These are phyloP conservation scores for Leishmania braziliensis DNA, from an alignment of 208 protist species.

Conservation along the genomic window DNA sequence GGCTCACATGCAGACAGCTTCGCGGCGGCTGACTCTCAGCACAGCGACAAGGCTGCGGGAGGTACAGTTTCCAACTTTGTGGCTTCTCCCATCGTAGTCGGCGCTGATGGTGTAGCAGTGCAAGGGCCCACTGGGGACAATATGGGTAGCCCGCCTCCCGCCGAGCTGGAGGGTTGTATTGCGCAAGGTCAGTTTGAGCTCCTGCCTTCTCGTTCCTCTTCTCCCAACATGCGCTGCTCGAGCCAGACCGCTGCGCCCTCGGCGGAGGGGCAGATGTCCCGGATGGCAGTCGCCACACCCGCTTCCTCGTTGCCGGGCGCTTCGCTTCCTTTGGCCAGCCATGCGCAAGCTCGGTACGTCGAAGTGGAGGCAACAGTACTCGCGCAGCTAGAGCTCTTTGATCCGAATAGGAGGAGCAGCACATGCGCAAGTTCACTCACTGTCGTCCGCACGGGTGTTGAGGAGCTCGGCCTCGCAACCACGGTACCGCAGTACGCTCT, in stretches of 20 bases:
- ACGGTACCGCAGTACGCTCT: conserved; percentile 26
- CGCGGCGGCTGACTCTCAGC: neutral
- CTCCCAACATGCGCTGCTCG: neutral
- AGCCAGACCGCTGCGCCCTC: neutral
- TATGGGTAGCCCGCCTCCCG: neutral
- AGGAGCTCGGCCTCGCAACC: conserved; percentile 39
- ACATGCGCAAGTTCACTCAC: conserved; percentile 13
- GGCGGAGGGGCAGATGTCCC: no score
- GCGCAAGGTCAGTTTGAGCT: conserved; percentile 34
- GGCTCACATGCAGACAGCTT: neutral
- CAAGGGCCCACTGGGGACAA: neutral
- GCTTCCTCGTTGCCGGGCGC: neutral
- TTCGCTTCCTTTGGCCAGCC: neutral
- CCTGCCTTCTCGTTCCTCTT: conserved; percentile 10
- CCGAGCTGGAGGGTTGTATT: conserved; percentile 12
- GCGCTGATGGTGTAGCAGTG: neutral
- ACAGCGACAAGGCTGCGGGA: neutral
- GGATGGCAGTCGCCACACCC: neutral
- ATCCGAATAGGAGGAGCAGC: neutral
- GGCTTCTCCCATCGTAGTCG: conserved; percentile 1
- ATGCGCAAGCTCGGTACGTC: conserved; percentile 11
- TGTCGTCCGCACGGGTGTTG: conserved; percentile 25
- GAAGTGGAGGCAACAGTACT: conserved; percentile 18
- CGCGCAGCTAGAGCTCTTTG: conserved; percentile 25
- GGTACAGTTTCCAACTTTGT: neutral